Percentiles rank a stretch among this genome's conserved stretches.
Evolutionary conservation across 2,329 filamentous ascomycete species (phyloP).

Genomic region (Venturia carpophila): DNA sequence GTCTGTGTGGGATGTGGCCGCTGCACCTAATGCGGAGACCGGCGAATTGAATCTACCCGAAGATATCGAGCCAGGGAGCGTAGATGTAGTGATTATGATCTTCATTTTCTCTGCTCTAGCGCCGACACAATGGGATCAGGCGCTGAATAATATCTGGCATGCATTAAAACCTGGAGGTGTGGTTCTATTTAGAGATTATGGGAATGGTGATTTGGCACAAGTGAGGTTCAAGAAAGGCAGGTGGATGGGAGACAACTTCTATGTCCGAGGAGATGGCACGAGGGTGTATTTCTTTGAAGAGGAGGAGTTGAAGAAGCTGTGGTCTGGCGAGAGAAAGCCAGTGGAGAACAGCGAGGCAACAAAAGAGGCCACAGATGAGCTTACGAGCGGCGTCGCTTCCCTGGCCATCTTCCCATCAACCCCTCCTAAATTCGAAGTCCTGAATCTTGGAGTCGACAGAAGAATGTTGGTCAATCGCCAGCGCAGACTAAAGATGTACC

Average conservation of each 20-base stretch:
- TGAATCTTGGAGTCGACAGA: constrained; percentile 76
- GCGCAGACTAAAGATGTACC: constrained; percentile 91
- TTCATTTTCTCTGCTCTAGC: constrained; percentile 95
- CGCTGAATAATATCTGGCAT: constrained; percentile 70
- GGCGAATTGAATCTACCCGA: constrained; percentile 55
- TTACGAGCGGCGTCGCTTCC: constrained; percentile 30
- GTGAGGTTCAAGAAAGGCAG: constrained; percentile 94
- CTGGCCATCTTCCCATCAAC: neutral
- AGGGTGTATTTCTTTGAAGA: constrained; percentile 95
- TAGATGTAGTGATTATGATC: constrained; percentile 88
- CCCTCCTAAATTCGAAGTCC: constrained; percentile 51
- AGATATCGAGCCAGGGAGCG: constrained; percentile 65
- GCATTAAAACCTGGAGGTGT: constrained; percentile 88
- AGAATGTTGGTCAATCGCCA: constrained; percentile 88
- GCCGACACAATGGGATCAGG: constrained; percentile 74
- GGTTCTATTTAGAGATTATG: constrained; percentile 94
- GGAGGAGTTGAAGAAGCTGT: constrained; percentile 72
- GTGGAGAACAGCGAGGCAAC: neutral
- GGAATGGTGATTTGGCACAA: constrained; percentile 88
- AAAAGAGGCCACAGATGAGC: constrained; percentile 18
- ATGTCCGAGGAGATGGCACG: constrained; percentile 89
- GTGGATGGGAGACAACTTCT: constrained; percentile 95
- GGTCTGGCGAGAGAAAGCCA: constrained; percentile 47
- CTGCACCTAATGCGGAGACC: constrained; percentile 38
- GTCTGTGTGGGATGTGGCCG: constrained; percentile 87